These are phyloP conservation scores for Thermothelomyces thermophilus DNA, from an alignment of 2,329 filamentous ascomycete genomes.

Conservation along the genomic window DNA sequence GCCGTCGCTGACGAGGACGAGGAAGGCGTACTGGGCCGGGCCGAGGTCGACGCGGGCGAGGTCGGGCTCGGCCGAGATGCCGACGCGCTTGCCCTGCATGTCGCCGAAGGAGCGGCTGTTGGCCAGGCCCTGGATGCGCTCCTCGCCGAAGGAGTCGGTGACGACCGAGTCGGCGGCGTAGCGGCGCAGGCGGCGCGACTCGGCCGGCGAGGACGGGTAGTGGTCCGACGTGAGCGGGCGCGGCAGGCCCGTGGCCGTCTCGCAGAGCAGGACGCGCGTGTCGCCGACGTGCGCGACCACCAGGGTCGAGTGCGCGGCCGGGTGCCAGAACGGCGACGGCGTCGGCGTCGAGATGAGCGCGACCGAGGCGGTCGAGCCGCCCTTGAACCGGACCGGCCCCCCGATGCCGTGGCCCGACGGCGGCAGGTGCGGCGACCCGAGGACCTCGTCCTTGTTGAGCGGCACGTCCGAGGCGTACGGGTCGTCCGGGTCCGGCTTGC, in stretches of 20 bases:
- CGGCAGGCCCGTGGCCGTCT: conserved; percentile 73
- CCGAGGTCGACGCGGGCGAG: conserved; percentile 70
- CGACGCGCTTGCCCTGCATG: conserved; percentile 83
- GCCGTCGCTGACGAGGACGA: conserved; percentile 84
- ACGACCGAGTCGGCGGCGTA: conserved; percentile 71
- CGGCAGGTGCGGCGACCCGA: conserved; percentile 53
- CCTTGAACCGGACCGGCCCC: conserved; percentile 73
- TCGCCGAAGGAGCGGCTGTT: conserved; percentile 95
- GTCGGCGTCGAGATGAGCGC: conserved; percentile 84
- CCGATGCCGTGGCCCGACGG: conserved; percentile 61
- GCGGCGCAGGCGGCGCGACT: conserved; percentile 74
- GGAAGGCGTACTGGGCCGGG: conserved; percentile 80
- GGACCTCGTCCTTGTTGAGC: conserved; percentile 76
- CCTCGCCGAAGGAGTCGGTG: conserved; percentile 94
- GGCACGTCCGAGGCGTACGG: conserved; percentile 65
- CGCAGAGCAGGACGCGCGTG: conserved; percentile 82
- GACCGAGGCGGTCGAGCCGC: conserved; percentile 86
- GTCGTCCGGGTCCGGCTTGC: conserved; percentile 69
- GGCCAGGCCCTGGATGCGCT: conserved; percentile 86
- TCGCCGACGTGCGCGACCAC: conserved; percentile 89
- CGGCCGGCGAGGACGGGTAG: conserved; percentile 79
- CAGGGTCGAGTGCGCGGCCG: conserved; percentile 73
- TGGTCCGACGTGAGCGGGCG: conserved; percentile 84
- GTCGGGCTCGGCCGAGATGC: conserved; percentile 90
- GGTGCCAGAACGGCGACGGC: conserved; percentile 91